phyloP scores from a whole-genome alignment of 139 green algal species.

The Closterium sp. region DNA sequence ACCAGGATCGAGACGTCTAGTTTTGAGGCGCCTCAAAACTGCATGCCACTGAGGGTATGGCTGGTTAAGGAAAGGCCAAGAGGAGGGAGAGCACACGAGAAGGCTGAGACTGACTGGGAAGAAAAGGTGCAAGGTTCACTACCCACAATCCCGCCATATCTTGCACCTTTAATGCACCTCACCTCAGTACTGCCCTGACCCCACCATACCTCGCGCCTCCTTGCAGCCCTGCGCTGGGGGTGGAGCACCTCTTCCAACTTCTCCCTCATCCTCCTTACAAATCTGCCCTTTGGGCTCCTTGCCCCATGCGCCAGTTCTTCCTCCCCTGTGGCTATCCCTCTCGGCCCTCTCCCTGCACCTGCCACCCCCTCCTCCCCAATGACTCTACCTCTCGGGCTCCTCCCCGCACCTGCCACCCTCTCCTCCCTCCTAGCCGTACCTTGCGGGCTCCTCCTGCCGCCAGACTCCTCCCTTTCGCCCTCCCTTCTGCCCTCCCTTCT shows the following conservation, averaged over 20 bases:
- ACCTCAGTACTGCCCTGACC: too few relatives aligned
- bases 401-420: too few relatives aligned
- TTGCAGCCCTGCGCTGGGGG: not conserved
- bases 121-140: not conserved
- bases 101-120: not conserved
- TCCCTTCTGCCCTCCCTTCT: not conserved
- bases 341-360: too few relatives aligned
- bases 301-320: not conserved
- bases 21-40: not conserved
- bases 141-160: not conserved
- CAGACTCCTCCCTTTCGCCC: not conserved
- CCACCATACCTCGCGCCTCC: not conserved
- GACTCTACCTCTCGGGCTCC: too few relatives aligned
- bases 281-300: not conserved
- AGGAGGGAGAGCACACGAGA: too few relatives aligned
- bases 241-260: not conserved
- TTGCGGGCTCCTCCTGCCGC: not conserved
- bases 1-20: too few relatives aligned
- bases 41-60: not conserved
- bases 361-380: too few relatives aligned
- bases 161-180: too few relatives aligned
- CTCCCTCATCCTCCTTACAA: not conserved
- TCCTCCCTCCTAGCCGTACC: not conserved
- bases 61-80: not conserved
- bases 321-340: too few relatives aligned